Evolutionary conservation across 2,329 filamentous ascomycete species (phyloP).

Genomic region (Didymella lethalis): DNA sequence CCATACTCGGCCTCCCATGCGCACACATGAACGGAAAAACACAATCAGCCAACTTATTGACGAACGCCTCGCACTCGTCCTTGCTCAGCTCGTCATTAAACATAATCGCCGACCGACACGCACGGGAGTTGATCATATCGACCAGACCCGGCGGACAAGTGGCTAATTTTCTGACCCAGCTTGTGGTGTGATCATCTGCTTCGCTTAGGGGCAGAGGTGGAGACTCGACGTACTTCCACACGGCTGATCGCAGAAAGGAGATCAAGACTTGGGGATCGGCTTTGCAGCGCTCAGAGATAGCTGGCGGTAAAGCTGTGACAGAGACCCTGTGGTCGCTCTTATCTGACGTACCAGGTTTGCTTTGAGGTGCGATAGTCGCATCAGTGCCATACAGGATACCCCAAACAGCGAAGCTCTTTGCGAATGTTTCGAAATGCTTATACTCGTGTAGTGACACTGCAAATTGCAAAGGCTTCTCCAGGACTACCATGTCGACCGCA

Average conservation of each 20-base stretch:
- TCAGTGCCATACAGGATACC: constrained; percentile 72
- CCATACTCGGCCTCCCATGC: constrained; percentile 69
- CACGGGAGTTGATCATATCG: constrained; percentile 77
- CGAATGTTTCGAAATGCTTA: constrained; percentile 63
- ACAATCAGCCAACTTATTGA: constrained; percentile 67
- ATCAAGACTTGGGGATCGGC: constrained; percentile 75
- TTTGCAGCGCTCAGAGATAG: constrained; percentile 78
- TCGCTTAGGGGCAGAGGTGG: constrained; percentile 7
- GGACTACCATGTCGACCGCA: constrained; percentile 40
- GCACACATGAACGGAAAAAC: constrained; percentile 84
- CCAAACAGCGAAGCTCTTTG: constrained; percentile 72
- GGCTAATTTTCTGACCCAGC: constrained; percentile 70
- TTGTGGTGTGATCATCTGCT: constrained; percentile 14
- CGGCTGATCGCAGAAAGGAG: constrained; percentile 76
- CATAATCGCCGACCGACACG: constrained; percentile 84
- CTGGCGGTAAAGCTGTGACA: constrained; percentile 70
- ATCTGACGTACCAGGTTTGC: constrained; percentile 7
- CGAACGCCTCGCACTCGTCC: constrained; percentile 66
- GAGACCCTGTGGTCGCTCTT: constrained; percentile 47
- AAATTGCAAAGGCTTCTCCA: constrained; percentile 67
- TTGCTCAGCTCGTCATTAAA: constrained; percentile 75
- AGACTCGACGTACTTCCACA: constrained; percentile 65
- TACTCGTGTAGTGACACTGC: constrained; percentile 69
- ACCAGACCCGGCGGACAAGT: constrained; percentile 78
- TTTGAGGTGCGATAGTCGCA: constrained; percentile 1